Evolutionary conservation across 306 rosid species (phyloP).

Genomic region (Pyrus communis): DNA sequence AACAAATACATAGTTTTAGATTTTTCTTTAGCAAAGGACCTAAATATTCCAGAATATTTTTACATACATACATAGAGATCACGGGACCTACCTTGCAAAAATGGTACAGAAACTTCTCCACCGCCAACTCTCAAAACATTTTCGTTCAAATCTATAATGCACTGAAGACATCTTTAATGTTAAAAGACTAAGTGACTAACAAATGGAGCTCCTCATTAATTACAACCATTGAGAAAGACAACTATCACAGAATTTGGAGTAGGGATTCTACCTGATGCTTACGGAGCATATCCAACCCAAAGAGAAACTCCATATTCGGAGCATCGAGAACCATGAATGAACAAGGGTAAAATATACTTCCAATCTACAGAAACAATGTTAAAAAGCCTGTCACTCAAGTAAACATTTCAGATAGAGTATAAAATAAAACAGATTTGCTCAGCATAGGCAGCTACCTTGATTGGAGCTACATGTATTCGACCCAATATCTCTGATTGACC

Average conservation of each 20-base stretch:
- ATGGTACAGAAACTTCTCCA: constrained; percentile 92
- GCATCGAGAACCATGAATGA: constrained; percentile 83
- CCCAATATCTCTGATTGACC: constrained; percentile 98
- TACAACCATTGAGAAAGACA: constrained; percentile 3
- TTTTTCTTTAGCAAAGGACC: not conserved
- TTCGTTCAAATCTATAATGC: constrained; percentile 76
- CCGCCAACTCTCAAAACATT: constrained; percentile 91
- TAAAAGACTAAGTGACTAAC: constrained; percentile 3
- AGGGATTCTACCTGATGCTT: constrained; percentile 78
- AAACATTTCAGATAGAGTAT: not conserved
- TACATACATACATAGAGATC: not conserved
- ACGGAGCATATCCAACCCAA: constrained; percentile 94
- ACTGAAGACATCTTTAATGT: constrained; percentile 37
- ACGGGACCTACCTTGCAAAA: constrained; percentile 67
- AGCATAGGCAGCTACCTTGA: constrained; percentile 48
- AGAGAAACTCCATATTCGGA: constrained; percentile 92
- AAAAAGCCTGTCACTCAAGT: not conserved
- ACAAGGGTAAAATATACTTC: constrained; percentile 79
- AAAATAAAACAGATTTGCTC: not conserved
- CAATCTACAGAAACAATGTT: constrained; percentile 48
- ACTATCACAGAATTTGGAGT: not conserved
- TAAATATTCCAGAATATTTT: not conserved
- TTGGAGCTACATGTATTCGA: constrained; percentile 91
- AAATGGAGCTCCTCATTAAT: not conserved
- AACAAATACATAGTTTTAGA: constrained; percentile 2